Evolutionary conservation across 768 basidiomycete genomes (phyloP).

Genomic region (Lyophyllum atratum): DNA sequence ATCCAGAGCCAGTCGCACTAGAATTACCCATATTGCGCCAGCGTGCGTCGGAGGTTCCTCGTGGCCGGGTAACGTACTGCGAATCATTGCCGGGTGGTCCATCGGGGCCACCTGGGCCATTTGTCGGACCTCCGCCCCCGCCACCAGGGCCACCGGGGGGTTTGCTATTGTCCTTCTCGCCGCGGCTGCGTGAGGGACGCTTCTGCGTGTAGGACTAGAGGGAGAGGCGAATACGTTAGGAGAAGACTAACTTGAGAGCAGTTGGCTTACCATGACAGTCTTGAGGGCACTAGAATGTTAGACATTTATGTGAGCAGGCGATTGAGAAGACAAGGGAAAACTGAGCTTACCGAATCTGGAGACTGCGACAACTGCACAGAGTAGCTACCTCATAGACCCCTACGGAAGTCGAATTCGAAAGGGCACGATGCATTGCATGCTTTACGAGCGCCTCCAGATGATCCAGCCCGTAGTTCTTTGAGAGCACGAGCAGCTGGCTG

Average conservation of each 20-base stretch:
- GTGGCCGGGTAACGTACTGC: conserved; percentile 50
- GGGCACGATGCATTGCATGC: conserved; percentile 89
- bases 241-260: background rate
- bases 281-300: conserved; percentile 60
- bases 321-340: conserved; percentile 17
- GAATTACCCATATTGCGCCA: conserved; percentile 40
- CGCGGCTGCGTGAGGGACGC: conserved; percentile 59
- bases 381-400: conserved; percentile 96
- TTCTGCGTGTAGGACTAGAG: conserved; percentile 77
- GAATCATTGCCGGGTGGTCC: conserved; percentile 23
- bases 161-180: conserved; percentile 48
- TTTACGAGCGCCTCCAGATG: conserved; percentile 82
- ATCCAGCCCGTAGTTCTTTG: conserved; percentile 77
- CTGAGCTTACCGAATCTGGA: conserved; percentile 75
- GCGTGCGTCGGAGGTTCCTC: conserved; percentile 76
- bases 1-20: conserved; percentile 24
- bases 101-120: conserved; percentile 25
- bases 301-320: conserved; percentile 8
- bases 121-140: conserved; percentile 31
- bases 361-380: conserved; percentile 81
- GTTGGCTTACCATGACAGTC: conserved; percentile 71
- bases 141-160: conserved; percentile 37
- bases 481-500: conserved; percentile 81
- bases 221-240: conserved; percentile 5
- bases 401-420: conserved; percentile 84